Conservation (phyloP, 2,329 filamentous ascomycete genomes). For the Teratosphaeria nubilosa region DNA sequence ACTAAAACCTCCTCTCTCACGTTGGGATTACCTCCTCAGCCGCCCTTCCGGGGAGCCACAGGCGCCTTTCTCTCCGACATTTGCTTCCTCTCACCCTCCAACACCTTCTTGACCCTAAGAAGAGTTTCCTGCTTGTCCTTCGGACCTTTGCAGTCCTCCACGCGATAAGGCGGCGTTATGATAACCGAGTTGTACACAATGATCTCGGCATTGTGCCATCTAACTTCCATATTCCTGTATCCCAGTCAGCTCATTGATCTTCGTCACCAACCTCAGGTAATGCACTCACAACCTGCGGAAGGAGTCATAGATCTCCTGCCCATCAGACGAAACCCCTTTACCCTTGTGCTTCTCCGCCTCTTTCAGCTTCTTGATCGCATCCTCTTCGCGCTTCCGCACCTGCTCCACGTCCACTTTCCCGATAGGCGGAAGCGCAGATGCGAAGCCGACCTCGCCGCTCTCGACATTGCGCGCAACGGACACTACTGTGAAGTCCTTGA, state of each 20-base stretch:
- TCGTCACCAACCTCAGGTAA: background rate
- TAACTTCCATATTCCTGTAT: slow-evolving; percentile 34
- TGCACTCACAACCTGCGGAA: slow-evolving; percentile 44
- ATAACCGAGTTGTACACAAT: slow-evolving; percentile 52
- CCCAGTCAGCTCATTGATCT: background rate
- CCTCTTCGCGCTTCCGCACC: slow-evolving; percentile 45
- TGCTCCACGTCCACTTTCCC: slow-evolving; percentile 45
- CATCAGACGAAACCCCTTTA: slow-evolving; percentile 51
- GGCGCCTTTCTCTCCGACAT: slow-evolving; percentile 19
- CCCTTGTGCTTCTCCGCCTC: slow-evolving; percentile 48
- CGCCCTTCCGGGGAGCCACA: slow-evolving; percentile 7
- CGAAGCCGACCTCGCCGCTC: slow-evolving; percentile 32
- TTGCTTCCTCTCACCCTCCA: slow-evolving; percentile 39
- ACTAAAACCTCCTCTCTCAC: background rate
- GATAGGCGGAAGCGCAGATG: slow-evolving; percentile 35
- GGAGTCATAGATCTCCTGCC: slow-evolving; percentile 54
- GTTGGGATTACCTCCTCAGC: background rate
- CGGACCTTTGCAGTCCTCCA: slow-evolving; percentile 43
- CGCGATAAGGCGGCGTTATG: slow-evolving; percentile 47
- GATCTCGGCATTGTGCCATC: slow-evolving; percentile 50
- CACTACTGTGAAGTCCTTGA: slow-evolving; percentile 48
- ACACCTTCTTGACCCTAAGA: slow-evolving; percentile 34
- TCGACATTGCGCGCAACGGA: slow-evolving; percentile 29
- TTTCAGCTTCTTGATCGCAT: slow-evolving; percentile 46
- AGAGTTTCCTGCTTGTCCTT: slow-evolving; percentile 33